These are phyloP conservation scores for Melaleuca quinquenervia DNA, from an alignment of 345 rosid species.

Conservation along the genomic window DNA sequence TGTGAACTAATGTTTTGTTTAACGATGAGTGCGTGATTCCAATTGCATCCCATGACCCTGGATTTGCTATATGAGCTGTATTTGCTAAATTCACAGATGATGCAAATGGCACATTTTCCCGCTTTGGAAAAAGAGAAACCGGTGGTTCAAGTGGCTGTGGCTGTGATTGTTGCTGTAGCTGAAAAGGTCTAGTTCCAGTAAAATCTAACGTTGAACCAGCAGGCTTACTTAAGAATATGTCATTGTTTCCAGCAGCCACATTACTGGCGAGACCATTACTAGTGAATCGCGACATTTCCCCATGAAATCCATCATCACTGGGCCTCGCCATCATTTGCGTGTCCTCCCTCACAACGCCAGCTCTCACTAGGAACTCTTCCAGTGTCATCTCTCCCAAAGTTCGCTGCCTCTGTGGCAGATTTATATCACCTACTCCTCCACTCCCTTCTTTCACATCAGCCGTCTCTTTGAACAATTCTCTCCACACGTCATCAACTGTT, in stretches of 20 bases:
- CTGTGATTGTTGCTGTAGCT: conserved; percentile 3
- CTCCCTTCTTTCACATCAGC: conserved; percentile 16
- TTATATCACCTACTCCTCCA: conserved; percentile 20
- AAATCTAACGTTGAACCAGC: conserved; percentile 31
- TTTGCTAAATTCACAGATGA: conserved; percentile 27
- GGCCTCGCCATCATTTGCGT: conserved; percentile 26
- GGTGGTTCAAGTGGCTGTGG: conserved; percentile 12
- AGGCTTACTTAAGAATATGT: conserved; percentile 27
- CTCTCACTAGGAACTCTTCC: conserved; percentile 83
- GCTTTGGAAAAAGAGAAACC: conserved; percentile 50
- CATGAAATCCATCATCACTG: conserved; percentile 35
- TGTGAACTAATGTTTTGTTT: conserved; percentile 29
- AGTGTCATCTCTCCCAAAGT: conserved; percentile 59
- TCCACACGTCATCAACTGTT: conserved; percentile 97
- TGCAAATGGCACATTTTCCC: conserved; percentile 46
- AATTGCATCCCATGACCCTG: conserved; percentile 24
- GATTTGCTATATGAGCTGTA: conserved; percentile 23
- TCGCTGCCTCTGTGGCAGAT: conserved; percentile 42
- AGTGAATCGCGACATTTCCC: conserved; percentile 8
- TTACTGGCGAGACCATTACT: conserved; percentile 19
- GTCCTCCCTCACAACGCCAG: conserved; percentile 87
- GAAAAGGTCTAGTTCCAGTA: conserved; percentile 22
- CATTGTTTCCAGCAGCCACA: conserved; percentile 15
- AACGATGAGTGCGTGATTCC: conserved; percentile 26
- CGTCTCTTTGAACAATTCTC: conserved; percentile 45